These are phyloP conservation scores for Leucocoprinus sp. DNA, from an alignment of 768 basidiomycete genomes.

Conservation along the genomic window DNA sequence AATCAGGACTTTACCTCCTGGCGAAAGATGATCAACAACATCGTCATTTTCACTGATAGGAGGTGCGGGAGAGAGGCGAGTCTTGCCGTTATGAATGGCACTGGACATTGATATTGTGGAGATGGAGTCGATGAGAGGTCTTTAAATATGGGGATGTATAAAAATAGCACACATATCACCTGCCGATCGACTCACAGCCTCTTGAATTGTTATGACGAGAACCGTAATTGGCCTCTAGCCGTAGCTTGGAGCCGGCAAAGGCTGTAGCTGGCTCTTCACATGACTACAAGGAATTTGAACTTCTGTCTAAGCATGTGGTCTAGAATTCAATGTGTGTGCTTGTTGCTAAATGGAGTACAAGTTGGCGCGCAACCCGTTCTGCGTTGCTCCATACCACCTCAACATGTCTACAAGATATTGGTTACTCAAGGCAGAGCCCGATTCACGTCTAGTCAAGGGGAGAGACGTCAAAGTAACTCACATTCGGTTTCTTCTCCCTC, in stretches of 20 bases:
- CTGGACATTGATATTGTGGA: conserved; percentile 10
- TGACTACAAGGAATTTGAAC: neutral
- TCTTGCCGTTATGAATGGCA: conserved; percentile 41
- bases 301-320: neutral
- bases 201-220: too few relatives aligned
- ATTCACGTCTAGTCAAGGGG: conserved; percentile 76
- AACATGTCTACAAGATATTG: conserved; percentile 32
- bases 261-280: neutral
- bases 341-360: neutral
- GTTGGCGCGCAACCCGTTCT: neutral
- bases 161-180: neutral
- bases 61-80: conserved; percentile 37
- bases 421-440: conserved; percentile 85
- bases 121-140: neutral
- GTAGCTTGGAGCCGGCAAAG: too few relatives aligned
- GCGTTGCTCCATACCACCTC: neutral
- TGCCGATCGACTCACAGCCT: conserved; percentile 8
- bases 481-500: neutral
- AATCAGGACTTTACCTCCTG: conserved; percentile 39
- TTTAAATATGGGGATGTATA: neutral
- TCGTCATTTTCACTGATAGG: conserved; percentile 38
- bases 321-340: neutral
- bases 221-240: too few relatives aligned
- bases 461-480: conserved; percentile 69
- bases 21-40: conserved; percentile 67